phyloP scores from a whole-genome alignment of 441 rosid genomes.

The Theobroma grandiflorum region DNA sequence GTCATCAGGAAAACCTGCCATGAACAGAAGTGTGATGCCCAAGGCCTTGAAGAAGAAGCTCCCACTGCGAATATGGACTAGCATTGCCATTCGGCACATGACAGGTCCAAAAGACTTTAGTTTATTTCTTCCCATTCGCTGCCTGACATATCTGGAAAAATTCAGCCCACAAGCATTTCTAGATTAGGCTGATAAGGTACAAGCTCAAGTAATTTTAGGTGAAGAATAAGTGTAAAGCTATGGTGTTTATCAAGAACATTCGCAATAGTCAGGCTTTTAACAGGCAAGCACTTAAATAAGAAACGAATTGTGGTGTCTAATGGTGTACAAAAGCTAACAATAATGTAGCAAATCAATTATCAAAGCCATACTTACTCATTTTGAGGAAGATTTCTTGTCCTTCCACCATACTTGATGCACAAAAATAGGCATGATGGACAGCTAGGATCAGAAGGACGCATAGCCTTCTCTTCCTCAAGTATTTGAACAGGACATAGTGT shows the following conservation, averaged over 20 bases:
- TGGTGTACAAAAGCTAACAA: not conserved
- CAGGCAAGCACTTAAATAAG: not conserved
- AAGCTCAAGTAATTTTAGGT: not conserved
- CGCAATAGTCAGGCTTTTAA: not conserved
- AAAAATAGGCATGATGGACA: constrained; percentile 69
- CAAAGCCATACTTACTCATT: constrained; percentile 52
- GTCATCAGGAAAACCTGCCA: constrained; percentile 69
- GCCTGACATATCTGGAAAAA: constrained; percentile 66
- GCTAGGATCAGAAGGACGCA: constrained; percentile 64
- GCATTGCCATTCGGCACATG: constrained; percentile 60
- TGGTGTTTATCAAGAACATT: not conserved
- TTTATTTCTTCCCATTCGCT: constrained; percentile 73
- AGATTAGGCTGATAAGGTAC: constrained; percentile 15
- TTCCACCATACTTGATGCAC: constrained; percentile 74
- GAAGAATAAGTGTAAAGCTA: not conserved
- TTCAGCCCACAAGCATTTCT: not conserved
- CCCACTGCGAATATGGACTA: constrained; percentile 54
- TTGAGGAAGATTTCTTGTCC: constrained; percentile 71
- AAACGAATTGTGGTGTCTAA: not conserved
- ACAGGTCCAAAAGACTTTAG: constrained; percentile 68
- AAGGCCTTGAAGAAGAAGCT: constrained; percentile 79
- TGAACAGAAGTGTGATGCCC: constrained; percentile 67
- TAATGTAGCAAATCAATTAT: not conserved
- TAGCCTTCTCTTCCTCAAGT: constrained; percentile 67
- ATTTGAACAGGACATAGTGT: constrained; percentile 61